A percentile compares a stretch with the other conserved stretches of the same genome.
Conservation (phyloP, 2,329 filamentous ascomycete species). For the Nigrospora sphaerica region DNA sequence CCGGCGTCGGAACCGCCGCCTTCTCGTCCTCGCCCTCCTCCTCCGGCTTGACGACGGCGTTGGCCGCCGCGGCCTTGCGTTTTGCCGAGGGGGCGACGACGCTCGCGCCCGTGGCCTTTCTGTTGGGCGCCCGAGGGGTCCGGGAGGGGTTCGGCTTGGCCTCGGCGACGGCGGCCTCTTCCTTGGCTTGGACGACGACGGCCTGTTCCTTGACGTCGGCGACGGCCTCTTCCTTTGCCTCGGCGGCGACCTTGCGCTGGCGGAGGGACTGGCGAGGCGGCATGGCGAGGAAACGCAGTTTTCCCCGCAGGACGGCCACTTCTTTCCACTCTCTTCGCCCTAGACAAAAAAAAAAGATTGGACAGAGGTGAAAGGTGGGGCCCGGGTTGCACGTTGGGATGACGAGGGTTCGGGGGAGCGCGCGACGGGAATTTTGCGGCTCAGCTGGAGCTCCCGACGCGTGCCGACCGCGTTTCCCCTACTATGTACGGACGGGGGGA, state of each 20-base stretch:
- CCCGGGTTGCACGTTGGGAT: too few relatives aligned
- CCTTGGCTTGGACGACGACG: background rate
- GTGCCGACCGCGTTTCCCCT: too few relatives aligned
- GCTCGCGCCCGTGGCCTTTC: conserved; percentile 4
- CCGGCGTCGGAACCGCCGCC: conserved; percentile 6
- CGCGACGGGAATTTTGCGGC: too few relatives aligned
- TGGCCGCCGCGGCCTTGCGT: conserved; percentile 20
- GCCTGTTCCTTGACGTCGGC: too few relatives aligned
- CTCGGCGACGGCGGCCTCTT: background rate
- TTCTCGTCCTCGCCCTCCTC: conserved; percentile 10
- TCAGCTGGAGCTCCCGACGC: too few relatives aligned
- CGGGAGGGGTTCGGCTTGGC: background rate
- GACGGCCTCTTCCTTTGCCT: background rate
- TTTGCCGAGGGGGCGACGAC: conserved; percentile 11
- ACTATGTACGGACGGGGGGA: too few relatives aligned
- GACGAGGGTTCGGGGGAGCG: too few relatives aligned
- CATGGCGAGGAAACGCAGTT: background rate
- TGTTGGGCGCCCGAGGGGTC: conserved; percentile 9
- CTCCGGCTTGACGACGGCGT: conserved; percentile 6
- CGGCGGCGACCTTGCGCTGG: conserved; percentile 1
- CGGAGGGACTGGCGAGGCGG: conserved; percentile 5
- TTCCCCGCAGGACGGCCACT: too few relatives aligned
- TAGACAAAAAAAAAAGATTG: too few relatives aligned
- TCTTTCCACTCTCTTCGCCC: too few relatives aligned
- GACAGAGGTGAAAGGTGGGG: too few relatives aligned